A percentile compares a stretch with the other conserved stretches of the same genome.
These are phyloP conservation scores for Rhizopus microsporus DNA, from an alignment of 371 early-diverging fungal genomes.

Conservation along the genomic window DNA sequence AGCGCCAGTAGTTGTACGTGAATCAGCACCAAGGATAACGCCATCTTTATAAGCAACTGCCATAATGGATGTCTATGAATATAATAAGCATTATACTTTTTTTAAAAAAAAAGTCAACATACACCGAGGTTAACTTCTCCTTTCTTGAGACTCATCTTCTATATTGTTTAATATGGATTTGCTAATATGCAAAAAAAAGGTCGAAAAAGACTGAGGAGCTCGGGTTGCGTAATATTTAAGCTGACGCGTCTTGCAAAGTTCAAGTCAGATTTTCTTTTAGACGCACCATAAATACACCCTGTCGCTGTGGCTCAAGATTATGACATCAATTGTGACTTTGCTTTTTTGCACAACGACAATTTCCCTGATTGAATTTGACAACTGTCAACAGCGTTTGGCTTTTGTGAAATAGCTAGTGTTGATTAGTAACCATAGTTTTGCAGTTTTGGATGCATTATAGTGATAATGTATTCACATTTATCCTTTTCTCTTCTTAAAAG, in stretches of 20 bases:
- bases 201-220: conserved; percentile 1
- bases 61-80: conserved; percentile 98
- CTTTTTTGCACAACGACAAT: no score
- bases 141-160: conserved; percentile 73
- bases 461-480: no score
- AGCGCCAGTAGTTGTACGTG: conserved; percentile 95
- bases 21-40: conserved; percentile 99
- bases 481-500: no score
- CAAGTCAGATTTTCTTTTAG: no score
- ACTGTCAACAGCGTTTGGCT: no score
- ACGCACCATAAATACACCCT: no score
- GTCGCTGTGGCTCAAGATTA: no score
- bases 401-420: no score
- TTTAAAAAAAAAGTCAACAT: conserved; percentile 31
- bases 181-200: not conserved
- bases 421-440: no score
- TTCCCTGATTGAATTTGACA: no score
- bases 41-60: conserved; percentile 96
- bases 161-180: conserved; percentile 5
- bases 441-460: no score
- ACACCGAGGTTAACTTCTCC: conserved; percentile 96
- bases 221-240: not conserved
- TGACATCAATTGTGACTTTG: no score
- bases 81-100: not conserved
- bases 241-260: not conserved